These are phyloP conservation scores for Beauveria sp. DNA, from an alignment of 2,329 filamentous ascomycete genomes.

Conservation along the genomic window DNA sequence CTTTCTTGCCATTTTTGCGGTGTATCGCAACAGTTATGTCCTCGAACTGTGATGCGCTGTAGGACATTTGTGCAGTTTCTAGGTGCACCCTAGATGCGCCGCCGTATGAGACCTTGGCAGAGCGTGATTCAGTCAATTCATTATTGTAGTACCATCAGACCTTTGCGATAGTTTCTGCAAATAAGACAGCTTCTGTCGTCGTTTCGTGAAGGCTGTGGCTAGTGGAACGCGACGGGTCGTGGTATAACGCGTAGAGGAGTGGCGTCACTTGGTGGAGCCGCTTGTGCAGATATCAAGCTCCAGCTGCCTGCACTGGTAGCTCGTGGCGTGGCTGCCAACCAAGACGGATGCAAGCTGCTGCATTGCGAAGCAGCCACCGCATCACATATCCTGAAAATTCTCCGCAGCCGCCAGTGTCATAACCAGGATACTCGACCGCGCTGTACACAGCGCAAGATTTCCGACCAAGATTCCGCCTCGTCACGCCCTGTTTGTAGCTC, in stretches of 20 bases:
- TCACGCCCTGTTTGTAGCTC: background rate
- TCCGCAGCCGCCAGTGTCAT: background rate
- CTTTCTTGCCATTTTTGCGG: conserved; percentile 21
- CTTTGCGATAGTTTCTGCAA: background rate
- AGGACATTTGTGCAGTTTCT: conserved; percentile 7
- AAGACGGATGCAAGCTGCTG: background rate
- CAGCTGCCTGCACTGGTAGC: background rate
- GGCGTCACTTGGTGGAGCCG: conserved; percentile 11
- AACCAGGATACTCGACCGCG: background rate
- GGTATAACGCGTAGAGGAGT: conserved; percentile 7
- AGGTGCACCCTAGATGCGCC: background rate
- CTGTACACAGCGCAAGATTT: background rate
- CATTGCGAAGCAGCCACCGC: conserved; percentile 6
- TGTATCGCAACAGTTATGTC: conserved; percentile 19
- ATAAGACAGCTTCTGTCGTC: background rate
- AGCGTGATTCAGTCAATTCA: background rate
- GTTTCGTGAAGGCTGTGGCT: background rate
- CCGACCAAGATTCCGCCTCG: background rate
- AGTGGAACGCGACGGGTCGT: conserved; percentile 1
- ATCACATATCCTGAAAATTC: background rate
- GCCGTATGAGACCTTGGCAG: background rate
- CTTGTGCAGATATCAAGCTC: background rate
- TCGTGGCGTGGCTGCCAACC: background rate
- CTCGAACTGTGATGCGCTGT: conserved; percentile 9
- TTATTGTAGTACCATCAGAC: background rate